Evolutionary conservation across 495 filamentous ascomycete genomes (phyloP).

Genomic region (Elaphomyces granulatus): DNA sequence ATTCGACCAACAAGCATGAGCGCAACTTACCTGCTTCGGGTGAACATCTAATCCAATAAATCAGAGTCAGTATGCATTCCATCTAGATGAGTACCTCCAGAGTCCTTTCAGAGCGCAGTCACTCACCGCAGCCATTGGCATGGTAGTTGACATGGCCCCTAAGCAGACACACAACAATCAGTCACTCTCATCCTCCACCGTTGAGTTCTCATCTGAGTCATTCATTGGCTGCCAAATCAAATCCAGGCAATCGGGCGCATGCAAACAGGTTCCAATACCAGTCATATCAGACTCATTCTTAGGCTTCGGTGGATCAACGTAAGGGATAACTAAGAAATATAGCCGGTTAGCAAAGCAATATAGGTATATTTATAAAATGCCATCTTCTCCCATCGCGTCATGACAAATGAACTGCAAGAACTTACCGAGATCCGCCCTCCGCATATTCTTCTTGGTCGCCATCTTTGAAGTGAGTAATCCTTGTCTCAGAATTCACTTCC

Average conservation of each 20-base stretch:
- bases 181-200: constrained; percentile 2
- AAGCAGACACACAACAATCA: constrained; percentile 14
- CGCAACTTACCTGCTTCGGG: constrained; percentile 70
- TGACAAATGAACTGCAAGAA: neutral
- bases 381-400: neutral
- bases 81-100: constrained; percentile 4
- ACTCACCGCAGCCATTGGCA: constrained; percentile 79
- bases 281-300: constrained; percentile 40
- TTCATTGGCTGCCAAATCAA: too few relatives aligned
- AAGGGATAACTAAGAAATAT: constrained; percentile 41
- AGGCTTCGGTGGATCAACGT: constrained; percentile 41
- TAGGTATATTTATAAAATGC: too few relatives aligned
- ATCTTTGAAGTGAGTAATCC: constrained; percentile 35
- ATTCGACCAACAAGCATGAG: too few relatives aligned
- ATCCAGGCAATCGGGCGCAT: neutral
- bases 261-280: constrained; percentile 24
- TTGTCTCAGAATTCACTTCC: too few relatives aligned
- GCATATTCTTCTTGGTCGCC: constrained; percentile 75
- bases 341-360: constrained; percentile 7
- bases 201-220: neutral
- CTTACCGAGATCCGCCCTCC: constrained; percentile 66
- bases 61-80: constrained; percentile 9
- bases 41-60: constrained; percentile 52
- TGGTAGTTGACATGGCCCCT: constrained; percentile 64
- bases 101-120: neutral